Conservation (phyloP, 2,329 filamentous ascomycete species). For the Diplodia scrobiculata region DNA sequence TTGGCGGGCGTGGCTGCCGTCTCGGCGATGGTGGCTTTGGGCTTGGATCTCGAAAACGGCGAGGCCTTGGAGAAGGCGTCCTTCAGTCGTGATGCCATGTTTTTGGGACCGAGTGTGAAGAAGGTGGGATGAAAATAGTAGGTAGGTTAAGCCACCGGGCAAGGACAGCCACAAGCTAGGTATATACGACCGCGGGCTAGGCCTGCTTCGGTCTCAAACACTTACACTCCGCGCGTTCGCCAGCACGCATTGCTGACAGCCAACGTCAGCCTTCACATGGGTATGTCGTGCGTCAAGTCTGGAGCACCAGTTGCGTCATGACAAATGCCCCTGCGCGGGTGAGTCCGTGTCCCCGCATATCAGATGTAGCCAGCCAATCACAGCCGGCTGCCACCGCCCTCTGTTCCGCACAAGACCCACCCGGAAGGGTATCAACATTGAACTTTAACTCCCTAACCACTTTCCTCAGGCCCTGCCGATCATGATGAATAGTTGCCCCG, state of each 20-base stretch:
- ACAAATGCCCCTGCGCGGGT: constrained; percentile 1
- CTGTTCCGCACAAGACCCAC: not conserved
- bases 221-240: not conserved
- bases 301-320: constrained; percentile 13
- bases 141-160: not conserved
- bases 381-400: not conserved
- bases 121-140: not conserved
- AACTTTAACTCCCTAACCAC: constrained; percentile 11
- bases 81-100: constrained; percentile 15
- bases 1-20: constrained; percentile 9
- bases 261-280: constrained; percentile 26
- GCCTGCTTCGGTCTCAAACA: not conserved
- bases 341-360: constrained; percentile 1
- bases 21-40: constrained; percentile 8
- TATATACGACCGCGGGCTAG: constrained; percentile 11
- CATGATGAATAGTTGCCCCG: constrained; percentile 62
- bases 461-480: not conserved
- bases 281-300: constrained; percentile 14
- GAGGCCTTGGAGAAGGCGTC: constrained; percentile 18
- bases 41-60: constrained; percentile 1
- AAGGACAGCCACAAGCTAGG: constrained; percentile 13
- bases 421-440: constrained; percentile 9
- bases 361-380: constrained; percentile 11
- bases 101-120: not conserved
- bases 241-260: constrained; percentile 16